Evolutionary conservation across 352 stramenopile genomes (phyloP), one percentile per base, ranked within the genome.

Genomic region (Globisporangium radiosum): DNA sequence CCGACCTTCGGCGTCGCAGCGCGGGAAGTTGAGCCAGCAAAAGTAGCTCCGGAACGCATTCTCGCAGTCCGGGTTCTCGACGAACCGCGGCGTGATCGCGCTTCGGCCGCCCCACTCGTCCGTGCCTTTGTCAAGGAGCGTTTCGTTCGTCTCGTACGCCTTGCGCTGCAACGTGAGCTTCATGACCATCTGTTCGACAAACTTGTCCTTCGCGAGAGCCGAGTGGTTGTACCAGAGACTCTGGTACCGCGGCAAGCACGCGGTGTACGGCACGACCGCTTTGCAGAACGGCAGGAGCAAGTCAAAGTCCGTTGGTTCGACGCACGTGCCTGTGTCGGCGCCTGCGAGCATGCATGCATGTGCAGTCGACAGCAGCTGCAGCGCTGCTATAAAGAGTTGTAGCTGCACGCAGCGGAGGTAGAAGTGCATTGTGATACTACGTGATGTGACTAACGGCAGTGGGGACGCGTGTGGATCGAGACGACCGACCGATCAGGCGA

Each of bases 21-120:
- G 77, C 17, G 90, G 90, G 63, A 97, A 97, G 68, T 96, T 97
- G 14, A 96, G 51, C 84, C 81, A 97, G 66, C 89, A 97, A 39
- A 92, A 85, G 63, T 94, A 97, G 59, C 93, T 93, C 44, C 70
- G 70, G 64, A 94, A 97, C n/a, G 90, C 86, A 56, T 95, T 88
- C 66, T 93, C 72, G 49, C 90, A 97, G 63, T 96, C 90, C 8
- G 78, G 63, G 57, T 96, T 95, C 51, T 94, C 80, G 33, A 77
- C 72, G 62, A 95, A 97, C 19, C 85, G 81, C 60, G 86, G 75
- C 55, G 78, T 74, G 43, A 90, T 85, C 51, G 81, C 72, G 17
- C 78, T 66, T 10, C 64, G 38, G 1, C 63, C 60, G 36, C 80
- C 78, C 75, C 82, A 89, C 72, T 95, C 86, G 62, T 95, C 85